Evolutionary conservation across 768 basidiomycete species (phyloP), one percentile per base, ranked within the genome.

Genomic region (Heimioporus sp.): DNA sequence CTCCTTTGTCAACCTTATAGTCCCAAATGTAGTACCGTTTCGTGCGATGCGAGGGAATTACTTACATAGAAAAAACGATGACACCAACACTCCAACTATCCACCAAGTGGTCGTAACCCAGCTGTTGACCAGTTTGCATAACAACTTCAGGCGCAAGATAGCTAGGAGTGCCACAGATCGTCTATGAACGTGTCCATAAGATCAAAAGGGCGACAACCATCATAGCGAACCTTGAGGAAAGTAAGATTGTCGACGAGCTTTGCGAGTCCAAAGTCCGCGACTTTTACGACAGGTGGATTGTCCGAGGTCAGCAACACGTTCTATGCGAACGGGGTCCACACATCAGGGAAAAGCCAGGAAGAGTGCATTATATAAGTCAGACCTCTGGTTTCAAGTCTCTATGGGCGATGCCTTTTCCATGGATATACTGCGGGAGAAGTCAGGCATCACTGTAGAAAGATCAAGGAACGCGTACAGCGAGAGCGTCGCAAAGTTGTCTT

Each of bases 61-160:
- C 83, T 54, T 62, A 93, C 94, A 92, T 94, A 21, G 87, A 87
- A 62, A 87, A 98, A 2, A 98, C 81, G 47, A 98, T 97, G 19
- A 97, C 92, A 8, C 97, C 96, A 11, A 94, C 82, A 42, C 92
- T 95, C 94, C 94, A 99, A 56, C 91, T 92, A 65, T 99, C 97
- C 45, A 98, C 97, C 19, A 88, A 73, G 52, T 86, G 81, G 62
- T 88, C 86, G 63, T 99, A 98, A 3, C 94, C 94, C 50, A 20
- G 81, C 73, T 28, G 61, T 35, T 76, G 70, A 40, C 78, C 73
- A 5, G 62, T 45, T 56, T 87, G 85, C 55, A 72, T 73, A 43
- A 98, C 88, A 32, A 99, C 92, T 60, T 98, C 95, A 1, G 92
- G 92, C 1, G 93, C 94, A 5, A 97, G 83, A 66, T 98, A 98